Percentiles rank a stretch among this genome's conserved stretches.
Conservation (phyloP, 108 stramenopile genomes). For the Skeletonema costatum region DNA sequence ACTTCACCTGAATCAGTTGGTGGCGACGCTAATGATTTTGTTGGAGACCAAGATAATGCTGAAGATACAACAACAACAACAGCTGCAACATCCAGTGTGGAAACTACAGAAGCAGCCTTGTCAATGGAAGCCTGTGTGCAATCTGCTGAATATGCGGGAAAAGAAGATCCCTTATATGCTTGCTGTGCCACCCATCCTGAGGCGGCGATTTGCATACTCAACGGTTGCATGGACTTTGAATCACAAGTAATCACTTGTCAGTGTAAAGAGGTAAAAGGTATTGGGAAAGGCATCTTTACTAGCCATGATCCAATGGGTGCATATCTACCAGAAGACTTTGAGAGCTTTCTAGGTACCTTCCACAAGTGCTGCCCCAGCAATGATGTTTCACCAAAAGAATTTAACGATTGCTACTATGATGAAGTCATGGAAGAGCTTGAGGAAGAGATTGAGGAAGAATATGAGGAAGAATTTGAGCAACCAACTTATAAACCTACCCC, state of each 20-base stretch:
- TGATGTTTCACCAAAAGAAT: background rate
- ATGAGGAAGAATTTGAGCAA: background rate
- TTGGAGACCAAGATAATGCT: background rate
- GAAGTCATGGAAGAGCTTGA: background rate
- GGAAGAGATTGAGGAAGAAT: background rate
- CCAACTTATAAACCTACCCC: slow-evolving; percentile 10
- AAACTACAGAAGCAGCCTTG: background rate
- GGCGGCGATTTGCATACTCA: background rate
- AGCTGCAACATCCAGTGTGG: background rate
- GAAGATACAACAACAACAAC: background rate
- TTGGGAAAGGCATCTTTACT: background rate
- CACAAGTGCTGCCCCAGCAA: background rate
- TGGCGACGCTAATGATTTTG: background rate
- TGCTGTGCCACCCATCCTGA: background rate
- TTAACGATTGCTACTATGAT: background rate
- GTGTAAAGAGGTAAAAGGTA: background rate
- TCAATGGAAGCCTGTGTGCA: background rate
- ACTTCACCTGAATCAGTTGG: background rate
- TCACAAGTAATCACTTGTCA: background rate
- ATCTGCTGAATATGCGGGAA: background rate
- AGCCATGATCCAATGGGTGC: background rate
- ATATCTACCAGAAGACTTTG: background rate
- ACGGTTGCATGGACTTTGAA: background rate
- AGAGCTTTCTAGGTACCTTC: background rate
- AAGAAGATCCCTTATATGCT: background rate